Conservation (phyloP, 2,329 filamentous ascomycete genomes). For the Didymosphaeria variabile region DNA sequence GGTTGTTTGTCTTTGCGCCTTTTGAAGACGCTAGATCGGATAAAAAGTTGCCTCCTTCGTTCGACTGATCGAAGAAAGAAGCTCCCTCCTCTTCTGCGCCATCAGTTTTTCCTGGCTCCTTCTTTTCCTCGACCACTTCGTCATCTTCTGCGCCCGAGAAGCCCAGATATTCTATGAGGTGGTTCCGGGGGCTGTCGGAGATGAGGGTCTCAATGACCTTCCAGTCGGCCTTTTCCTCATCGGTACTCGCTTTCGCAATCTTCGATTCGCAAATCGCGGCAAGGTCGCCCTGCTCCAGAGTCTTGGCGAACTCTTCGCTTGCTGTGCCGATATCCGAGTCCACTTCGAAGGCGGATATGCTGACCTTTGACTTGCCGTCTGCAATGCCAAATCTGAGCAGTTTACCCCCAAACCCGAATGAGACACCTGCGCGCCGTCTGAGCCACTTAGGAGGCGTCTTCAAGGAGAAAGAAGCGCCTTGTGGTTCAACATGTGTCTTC, state of each 20-base stretch:
- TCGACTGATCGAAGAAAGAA: slow-evolving; percentile 80
- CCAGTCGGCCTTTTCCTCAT: slow-evolving; percentile 97
- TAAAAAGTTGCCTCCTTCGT: slow-evolving; percentile 81
- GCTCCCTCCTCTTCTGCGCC: slow-evolving; percentile 58
- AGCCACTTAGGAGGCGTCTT: slow-evolving; percentile 89
- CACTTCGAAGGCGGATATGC: slow-evolving; percentile 86
- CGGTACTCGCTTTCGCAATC: slow-evolving; percentile 76
- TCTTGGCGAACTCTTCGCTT: slow-evolving; percentile 86
- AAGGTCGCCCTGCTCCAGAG: slow-evolving; percentile 80
- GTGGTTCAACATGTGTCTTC: slow-evolving; percentile 88
- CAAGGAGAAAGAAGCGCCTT: slow-evolving; percentile 88
- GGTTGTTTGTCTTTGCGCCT: slow-evolving; percentile 90
- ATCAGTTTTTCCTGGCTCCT: slow-evolving; percentile 55
- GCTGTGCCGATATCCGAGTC: slow-evolving; percentile 85
- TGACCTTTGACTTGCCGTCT: slow-evolving; percentile 77
- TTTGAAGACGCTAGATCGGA: slow-evolving; percentile 86
- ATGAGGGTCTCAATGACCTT: slow-evolving; percentile 90
- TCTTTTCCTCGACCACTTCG: slow-evolving; percentile 34
- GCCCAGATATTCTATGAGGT: slow-evolving; percentile 89
- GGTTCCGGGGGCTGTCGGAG: slow-evolving; percentile 82
- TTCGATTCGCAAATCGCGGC: slow-evolving; percentile 81
- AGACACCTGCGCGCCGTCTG: slow-evolving; percentile 82
- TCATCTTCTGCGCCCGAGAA: slow-evolving; percentile 70
- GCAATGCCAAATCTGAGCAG: slow-evolving; percentile 78
- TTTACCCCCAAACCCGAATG: slow-evolving; percentile 96